Base-by-base conservation (phyloP, 2,329 filamentous ascomycete genomes). In the Epichloe sylvatica region DNA sequence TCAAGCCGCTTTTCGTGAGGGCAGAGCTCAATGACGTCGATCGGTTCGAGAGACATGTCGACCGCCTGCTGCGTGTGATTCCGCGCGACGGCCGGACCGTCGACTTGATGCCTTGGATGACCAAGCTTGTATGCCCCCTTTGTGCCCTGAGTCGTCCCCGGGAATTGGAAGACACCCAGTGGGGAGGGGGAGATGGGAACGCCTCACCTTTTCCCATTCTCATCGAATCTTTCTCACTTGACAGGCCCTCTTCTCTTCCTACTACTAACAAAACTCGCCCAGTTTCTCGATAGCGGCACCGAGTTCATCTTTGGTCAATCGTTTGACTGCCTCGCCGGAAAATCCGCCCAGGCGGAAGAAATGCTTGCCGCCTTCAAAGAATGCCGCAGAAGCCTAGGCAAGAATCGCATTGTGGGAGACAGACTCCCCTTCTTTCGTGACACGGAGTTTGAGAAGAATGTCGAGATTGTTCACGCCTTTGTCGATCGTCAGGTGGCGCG, bases 241-340 rank as follows among this genome's bases (percentile, higher is more conserved):
- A 37, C 9, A 34, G 17, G 13, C 21, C 13, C n/a, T 21, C 30
- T 15, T 8, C 23, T 25, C 23, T 3, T 4, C 11, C 13, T 19
- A 3, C 8, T 43, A 11, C 8, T 43, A 36, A 48, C 23, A 13
- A 6, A 17, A 5, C 15, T 9, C 7, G 1, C 15, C 8, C 15
- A 46, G 48, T 49, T 49, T n/a, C 35, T 49, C 5, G 43, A 49
- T 11, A 49, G 37, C 11, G 37, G 25, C 19, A 49, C 48, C 23
- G 48, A 46, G 13, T 49, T 49, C 30, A 23, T 49, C 33, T 49
- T 49, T 49, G 48, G 48, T 9, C 34, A 46, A 21, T 46, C 48
- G 5, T 49, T 49, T 30, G 11, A 41, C 30, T 49, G 41, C 17
- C 42, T 49, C 15, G 8, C 19, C 34, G 36, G 35, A 8, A 23